Conservation (phyloP, 2,329 filamentous ascomycete genomes). For the Echinosphaeria canescens region DNA sequence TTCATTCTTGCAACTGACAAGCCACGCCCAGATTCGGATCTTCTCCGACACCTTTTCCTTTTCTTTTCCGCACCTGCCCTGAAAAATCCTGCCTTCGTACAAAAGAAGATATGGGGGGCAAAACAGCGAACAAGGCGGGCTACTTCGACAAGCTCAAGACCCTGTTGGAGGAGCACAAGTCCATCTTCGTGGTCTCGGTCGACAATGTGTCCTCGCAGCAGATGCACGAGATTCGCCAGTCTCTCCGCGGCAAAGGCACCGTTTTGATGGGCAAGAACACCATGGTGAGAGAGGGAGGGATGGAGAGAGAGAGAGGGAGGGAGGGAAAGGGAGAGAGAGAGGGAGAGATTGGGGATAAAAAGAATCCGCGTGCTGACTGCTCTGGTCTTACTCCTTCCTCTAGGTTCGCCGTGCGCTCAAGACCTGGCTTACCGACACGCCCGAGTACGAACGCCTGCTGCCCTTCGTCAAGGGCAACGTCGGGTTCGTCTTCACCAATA, state of each 20-base stretch:
- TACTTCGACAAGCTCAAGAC: slow-evolving; percentile 99
- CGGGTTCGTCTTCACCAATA: slow-evolving; percentile 99
- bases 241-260: slow-evolving; percentile 78
- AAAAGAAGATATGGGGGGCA: slow-evolving; percentile 99
- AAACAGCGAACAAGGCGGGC: slow-evolving; percentile 73
- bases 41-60: too few species aligned
- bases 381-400: too few species aligned
- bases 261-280: slow-evolving; percentile 99
- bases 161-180: slow-evolving; percentile 91
- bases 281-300: too few species aligned
- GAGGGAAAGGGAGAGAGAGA: too few species aligned
- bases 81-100: slow-evolving; percentile 94
- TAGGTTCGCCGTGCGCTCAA: slow-evolving; percentile 92
- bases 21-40: too few species aligned
- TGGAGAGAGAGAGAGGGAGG: too few species aligned
- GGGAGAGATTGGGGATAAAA: too few species aligned
- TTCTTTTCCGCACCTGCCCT: too few species aligned
- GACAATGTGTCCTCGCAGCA: slow-evolving; percentile 99
- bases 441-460: slow-evolving; percentile 96
- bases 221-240: slow-evolving; percentile 98
- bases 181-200: slow-evolving; percentile 91
- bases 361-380: too few species aligned
- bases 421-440: slow-evolving; percentile 74
- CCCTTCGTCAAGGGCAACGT: slow-evolving; percentile 95
- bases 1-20: too few species aligned